Evolutionary conservation across 208 protist species (phyloP).

Genomic region (Trypanosoma melophagium): DNA sequence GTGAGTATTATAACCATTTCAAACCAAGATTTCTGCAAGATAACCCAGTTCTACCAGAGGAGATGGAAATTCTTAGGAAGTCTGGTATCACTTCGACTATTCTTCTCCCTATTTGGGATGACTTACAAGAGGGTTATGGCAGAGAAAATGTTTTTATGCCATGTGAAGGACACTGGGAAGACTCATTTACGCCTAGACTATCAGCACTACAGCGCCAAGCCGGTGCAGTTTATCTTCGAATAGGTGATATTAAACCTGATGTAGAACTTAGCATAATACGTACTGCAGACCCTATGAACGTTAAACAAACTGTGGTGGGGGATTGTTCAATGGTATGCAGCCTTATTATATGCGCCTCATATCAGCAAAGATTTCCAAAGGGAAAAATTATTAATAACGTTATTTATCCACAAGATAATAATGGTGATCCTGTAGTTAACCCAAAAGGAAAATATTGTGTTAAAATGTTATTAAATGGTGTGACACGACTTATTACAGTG

Average conservation of each 20-base stretch:
- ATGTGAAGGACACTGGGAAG: slow-evolving; percentile 47
- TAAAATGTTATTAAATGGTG: slow-evolving; percentile 92
- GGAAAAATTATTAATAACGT: slow-evolving; percentile 82
- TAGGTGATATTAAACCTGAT: slow-evolving; percentile 17
- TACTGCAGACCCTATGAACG: slow-evolving; percentile 74
- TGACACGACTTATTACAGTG: slow-evolving; percentile 83
- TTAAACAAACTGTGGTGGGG: slow-evolving; percentile 82
- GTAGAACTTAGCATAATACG: slow-evolving; percentile 41
- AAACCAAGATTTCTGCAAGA: slow-evolving; percentile 82
- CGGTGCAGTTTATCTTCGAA: slow-evolving; percentile 34
- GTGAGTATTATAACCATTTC: slow-evolving; percentile 42
- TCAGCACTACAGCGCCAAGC: slow-evolving; percentile 33
- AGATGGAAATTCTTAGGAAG: slow-evolving; percentile 76
- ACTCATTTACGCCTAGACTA: slow-evolving; percentile 32
- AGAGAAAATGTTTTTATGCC: slow-evolving; percentile 87
- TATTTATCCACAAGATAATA: slow-evolving; percentile 85
- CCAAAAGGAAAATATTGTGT: slow-evolving; percentile 89
- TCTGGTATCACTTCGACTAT: slow-evolving; percentile 72
- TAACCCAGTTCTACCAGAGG: slow-evolving; percentile 68
- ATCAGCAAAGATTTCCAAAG: slow-evolving; percentile 82
- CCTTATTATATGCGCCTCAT: slow-evolving; percentile 75
- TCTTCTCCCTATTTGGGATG: slow-evolving; percentile 85
- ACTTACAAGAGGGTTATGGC: slow-evolving; percentile 77
- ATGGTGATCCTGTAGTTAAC: slow-evolving; percentile 76
- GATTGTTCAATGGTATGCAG: slow-evolving; percentile 88